Evolutionary conservation across 306 rosid species (phyloP), one percentile per base, ranked within the genome.

Genomic region (Abrus precatorius): DNA sequence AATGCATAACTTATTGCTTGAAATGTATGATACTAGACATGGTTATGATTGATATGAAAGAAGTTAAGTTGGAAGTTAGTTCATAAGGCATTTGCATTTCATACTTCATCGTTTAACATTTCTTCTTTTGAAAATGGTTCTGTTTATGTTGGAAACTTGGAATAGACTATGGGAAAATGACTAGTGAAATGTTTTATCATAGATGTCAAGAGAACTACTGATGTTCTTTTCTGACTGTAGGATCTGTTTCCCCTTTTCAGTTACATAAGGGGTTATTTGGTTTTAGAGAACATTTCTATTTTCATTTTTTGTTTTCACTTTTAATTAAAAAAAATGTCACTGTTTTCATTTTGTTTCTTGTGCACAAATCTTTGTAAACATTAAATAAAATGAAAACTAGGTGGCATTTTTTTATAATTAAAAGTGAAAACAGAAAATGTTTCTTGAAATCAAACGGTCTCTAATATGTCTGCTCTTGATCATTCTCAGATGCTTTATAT

Each of bases 31-130:
- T 47, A 70, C 36, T 60, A 10, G 9, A 38, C 45, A 71, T 47
- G 54, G 45, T 80, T 36, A 43, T 52, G 38, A 61, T 74, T 79
- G 47, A 71, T 72, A 34, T 47, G n/a, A 52, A 80, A 66, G 53
- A 70, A 34, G 53, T 59, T 28, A 63, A 63, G 20, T 48, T 14
- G 55, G 27, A 72, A 56, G 49, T 33, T 10, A 34, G 20, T 47
- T 48, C 62, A 4, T 59, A 34, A 43, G 47, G 44, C 55, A 50
- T 66, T 44, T 45, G 52, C 32, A 41, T 36, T 36, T 36, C 9
- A 7, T 44, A 44, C 7, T 44, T 44, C 48, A 3, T 7, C 5
- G 7, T 44, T 64, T 57, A 11, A 7, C 11, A 10, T 56, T 33
- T 71, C 38, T 43, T 59, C 77, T 41, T 70, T 52, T 77, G 34